Conservation (phyloP, 441 rosid species). For the Euphorbia celastroides region DNA sequence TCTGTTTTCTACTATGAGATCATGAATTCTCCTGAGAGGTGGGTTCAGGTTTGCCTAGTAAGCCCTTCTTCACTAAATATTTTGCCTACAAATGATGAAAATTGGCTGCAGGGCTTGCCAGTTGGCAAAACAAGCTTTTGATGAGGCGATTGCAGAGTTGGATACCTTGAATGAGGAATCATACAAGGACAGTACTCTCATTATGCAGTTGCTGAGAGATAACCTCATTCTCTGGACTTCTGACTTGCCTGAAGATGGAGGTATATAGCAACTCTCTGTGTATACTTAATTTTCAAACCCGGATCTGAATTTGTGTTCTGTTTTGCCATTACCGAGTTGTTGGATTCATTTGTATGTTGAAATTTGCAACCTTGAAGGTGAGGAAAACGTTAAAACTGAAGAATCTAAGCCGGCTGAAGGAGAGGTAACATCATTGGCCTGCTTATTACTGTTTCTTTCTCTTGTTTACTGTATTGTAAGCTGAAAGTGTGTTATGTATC, state of each 20-base stretch:
- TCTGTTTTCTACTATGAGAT: slow-evolving; percentile 94
- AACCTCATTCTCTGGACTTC: slow-evolving; percentile 74
- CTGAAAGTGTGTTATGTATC: slow-evolving; percentile 9
- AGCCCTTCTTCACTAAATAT: slow-evolving; percentile 2
- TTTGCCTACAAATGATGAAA: slow-evolving; percentile 11
- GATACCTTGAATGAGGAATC: slow-evolving; percentile 78
- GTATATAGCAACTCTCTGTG: too few species aligned
- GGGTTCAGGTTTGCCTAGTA: background rate
- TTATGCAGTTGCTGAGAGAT: slow-evolving; percentile 80
- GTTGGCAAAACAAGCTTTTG: slow-evolving; percentile 80
- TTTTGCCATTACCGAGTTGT: too few species aligned
- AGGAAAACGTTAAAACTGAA: slow-evolving; percentile 61
- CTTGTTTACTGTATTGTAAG: background rate
- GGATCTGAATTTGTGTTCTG: too few species aligned
- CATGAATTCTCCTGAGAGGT: slow-evolving; percentile 84
- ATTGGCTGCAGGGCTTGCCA: slow-evolving; percentile 57
- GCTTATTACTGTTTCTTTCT: background rate
- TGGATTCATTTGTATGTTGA: background rate
- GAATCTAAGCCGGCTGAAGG: slow-evolving; percentile 72
- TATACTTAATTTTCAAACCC: too few species aligned
- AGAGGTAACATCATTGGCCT: slow-evolving; percentile 45
- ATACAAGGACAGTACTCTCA: slow-evolving; percentile 80
- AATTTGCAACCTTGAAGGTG: slow-evolving; percentile 44
- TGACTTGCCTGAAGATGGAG: slow-evolving; percentile 68
- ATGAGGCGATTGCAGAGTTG: slow-evolving; percentile 68